Evolutionary conservation across 768 basidiomycete genomes (phyloP).

Genomic region (Leccinum rimulosum): DNA sequence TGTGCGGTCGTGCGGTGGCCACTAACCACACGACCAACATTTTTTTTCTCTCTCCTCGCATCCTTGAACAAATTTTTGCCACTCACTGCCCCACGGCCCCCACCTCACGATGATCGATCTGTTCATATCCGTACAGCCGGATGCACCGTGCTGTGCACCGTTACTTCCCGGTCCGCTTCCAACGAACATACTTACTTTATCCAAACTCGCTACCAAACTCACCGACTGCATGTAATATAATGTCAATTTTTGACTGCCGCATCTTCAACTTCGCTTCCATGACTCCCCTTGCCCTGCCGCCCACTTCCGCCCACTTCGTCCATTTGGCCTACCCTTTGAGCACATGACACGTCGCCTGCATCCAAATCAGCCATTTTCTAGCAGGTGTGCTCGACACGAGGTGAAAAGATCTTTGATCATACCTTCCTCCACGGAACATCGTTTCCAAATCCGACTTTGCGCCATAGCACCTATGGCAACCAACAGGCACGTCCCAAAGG

Average conservation of each 20-base stretch:
- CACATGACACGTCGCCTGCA: slow-evolving; percentile 26
- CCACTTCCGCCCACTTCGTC: slow-evolving; percentile 25
- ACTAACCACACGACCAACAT: background rate
- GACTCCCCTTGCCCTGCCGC: slow-evolving; percentile 20
- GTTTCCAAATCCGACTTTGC: slow-evolving; percentile 24
- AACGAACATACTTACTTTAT: slow-evolving; percentile 7
- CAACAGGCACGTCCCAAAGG: slow-evolving; percentile 23
- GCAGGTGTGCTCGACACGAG: slow-evolving; percentile 32
- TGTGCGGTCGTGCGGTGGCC: slow-evolving; percentile 4
- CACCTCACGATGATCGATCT: slow-evolving; percentile 15
- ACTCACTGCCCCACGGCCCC: background rate
- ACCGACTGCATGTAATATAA: slow-evolving; percentile 9
- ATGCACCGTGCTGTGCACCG: slow-evolving; percentile 21
- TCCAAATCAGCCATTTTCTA: slow-evolving; percentile 21
- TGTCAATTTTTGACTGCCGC: slow-evolving; percentile 15
- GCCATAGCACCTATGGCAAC: slow-evolving; percentile 22
- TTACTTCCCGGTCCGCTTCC: slow-evolving; percentile 19
- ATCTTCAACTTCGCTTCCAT: slow-evolving; percentile 25
- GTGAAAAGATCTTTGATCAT: slow-evolving; percentile 30
- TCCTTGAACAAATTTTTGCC: slow-evolving; percentile 24
- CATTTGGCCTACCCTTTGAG: slow-evolving; percentile 21
- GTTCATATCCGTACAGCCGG: slow-evolving; percentile 35
- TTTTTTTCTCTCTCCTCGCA: slow-evolving; percentile 1
- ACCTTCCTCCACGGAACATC: slow-evolving; percentile 17
- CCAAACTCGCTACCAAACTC: slow-evolving; percentile 7